Evolutionary conservation across 108 stramenopile species (phyloP).

Genomic region (Seminavis robusta): DNA sequence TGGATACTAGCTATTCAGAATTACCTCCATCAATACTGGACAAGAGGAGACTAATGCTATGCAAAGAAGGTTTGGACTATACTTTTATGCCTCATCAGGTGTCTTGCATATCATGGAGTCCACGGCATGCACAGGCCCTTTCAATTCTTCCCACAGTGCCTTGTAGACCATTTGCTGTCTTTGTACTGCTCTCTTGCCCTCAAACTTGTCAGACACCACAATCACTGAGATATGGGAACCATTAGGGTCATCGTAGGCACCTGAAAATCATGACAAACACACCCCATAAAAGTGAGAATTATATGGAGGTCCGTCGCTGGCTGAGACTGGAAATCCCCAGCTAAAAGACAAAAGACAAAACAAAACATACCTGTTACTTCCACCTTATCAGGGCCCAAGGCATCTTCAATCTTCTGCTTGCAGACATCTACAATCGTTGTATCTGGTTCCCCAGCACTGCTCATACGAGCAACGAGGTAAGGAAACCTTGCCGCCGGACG

Average conservation of each 20-base stretch:
- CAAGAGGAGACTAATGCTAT: no score
- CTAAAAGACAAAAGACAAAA: not conserved
- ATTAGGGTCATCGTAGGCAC: slow-evolving; percentile 89
- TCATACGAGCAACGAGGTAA: slow-evolving; percentile 4
- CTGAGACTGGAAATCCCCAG: not conserved
- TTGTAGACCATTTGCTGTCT: slow-evolving; percentile 92
- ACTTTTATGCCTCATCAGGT: slow-evolving; percentile 63
- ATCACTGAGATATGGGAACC: slow-evolving; percentile 86
- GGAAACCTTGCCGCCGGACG: no score
- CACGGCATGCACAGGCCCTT: slow-evolving; percentile 89
- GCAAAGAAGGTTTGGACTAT: no score
- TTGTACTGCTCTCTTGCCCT: slow-evolving; percentile 81
- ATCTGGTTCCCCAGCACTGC: slow-evolving; percentile 11
- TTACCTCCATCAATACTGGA: no score
- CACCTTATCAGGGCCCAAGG: slow-evolving; percentile 72
- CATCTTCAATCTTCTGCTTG: slow-evolving; percentile 61
- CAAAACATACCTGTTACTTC: slow-evolving; percentile 64
- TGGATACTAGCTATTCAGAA: no score
- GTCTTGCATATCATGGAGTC: slow-evolving; percentile 91
- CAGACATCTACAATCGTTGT: slow-evolving; percentile 75
- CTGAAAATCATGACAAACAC: slow-evolving; percentile 7
- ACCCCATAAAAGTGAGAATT: not conserved
- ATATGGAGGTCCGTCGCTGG: not conserved
- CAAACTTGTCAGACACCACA: slow-evolving; percentile 73
- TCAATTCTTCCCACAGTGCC: slow-evolving; percentile 91